These are phyloP conservation scores for Erysimum cheiranthoides DNA, from an alignment of 345 rosid genomes.

Conservation along the genomic window DNA sequence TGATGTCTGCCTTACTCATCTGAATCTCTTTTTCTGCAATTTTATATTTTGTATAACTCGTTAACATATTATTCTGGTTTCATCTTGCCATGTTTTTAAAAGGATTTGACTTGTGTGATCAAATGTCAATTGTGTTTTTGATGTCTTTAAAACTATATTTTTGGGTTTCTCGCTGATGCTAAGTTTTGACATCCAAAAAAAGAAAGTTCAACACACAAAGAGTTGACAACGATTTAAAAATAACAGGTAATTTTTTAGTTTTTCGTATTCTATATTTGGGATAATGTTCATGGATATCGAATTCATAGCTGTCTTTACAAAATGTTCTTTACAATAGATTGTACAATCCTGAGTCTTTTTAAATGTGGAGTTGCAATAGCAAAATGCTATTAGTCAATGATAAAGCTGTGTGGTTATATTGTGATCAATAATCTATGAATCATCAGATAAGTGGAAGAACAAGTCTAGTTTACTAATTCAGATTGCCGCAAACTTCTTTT, in stretches of 20 bases:
- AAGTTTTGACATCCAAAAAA: slow-evolving; percentile 14
- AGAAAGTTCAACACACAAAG: slow-evolving; percentile 37
- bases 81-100: slow-evolving; percentile 36
- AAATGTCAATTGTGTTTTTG: slow-evolving; percentile 21
- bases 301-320: slow-evolving; percentile 22
- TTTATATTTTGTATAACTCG: neutral
- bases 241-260: neutral
- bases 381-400: slow-evolving; percentile 35
- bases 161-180: slow-evolving; percentile 1
- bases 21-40: slow-evolving; percentile 48
- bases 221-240: slow-evolving; percentile 17
- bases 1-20: slow-evolving; percentile 82
- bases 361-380: neutral
- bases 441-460: slow-evolving; percentile 41
- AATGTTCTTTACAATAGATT: slow-evolving; percentile 8
- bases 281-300: slow-evolving; percentile 30
- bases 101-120: slow-evolving; percentile 29
- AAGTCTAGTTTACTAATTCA: slow-evolving; percentile 39
- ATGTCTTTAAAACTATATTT: slow-evolving; percentile 14
- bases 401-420: slow-evolving; percentile 30
- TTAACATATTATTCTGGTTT: slow-evolving; percentile 36
- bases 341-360: neutral
- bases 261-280: slow-evolving; percentile 7
- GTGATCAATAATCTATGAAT: slow-evolving; percentile 2
- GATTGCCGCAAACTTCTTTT: slow-evolving; percentile 21